Conservation (phyloP, 768 basidiomycete species). For the Basidioascus undulatus region DNA sequence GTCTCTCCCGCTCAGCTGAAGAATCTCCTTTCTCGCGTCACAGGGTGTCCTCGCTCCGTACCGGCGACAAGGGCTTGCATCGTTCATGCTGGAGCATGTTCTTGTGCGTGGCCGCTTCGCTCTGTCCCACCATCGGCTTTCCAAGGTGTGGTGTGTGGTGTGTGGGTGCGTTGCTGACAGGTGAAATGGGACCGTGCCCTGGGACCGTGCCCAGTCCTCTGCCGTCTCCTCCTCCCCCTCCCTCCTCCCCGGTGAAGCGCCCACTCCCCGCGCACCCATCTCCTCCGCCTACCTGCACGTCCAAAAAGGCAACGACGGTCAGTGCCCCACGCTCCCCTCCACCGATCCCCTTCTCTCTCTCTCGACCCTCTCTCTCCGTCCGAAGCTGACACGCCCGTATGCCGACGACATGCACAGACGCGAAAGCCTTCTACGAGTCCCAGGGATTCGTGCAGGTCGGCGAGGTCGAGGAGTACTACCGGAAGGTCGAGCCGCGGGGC, state of each 20-base stretch:
- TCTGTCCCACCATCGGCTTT: not conserved
- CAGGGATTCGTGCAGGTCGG: slow-evolving; percentile 52
- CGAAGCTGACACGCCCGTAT: too few species aligned
- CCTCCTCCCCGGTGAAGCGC: not conserved
- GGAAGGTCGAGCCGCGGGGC: slow-evolving; percentile 51
- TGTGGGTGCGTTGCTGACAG: too few species aligned
- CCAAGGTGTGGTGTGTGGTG: too few species aligned
- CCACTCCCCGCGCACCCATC: not conserved
- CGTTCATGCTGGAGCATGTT: slow-evolving; percentile 42
- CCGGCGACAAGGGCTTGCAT: slow-evolving; percentile 51
- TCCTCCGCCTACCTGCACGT: slow-evolving; percentile 51
- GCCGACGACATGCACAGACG: too few species aligned
- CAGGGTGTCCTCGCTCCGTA: slow-evolving; percentile 27
- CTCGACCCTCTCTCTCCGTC: too few species aligned
- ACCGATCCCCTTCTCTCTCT: too few species aligned
- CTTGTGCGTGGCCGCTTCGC: slow-evolving; percentile 19
- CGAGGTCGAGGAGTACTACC: slow-evolving; percentile 50
- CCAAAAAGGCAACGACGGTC: slow-evolving; percentile 53
- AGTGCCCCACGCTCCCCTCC: too few species aligned
- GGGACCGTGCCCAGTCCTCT: not conserved
- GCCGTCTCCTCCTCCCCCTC: not conserved
- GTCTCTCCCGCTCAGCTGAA: not conserved
- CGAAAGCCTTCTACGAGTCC: slow-evolving; percentile 58
- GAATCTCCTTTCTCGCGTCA: not conserved
- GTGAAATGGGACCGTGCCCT: not conserved